Percentiles rank a stretch among this genome's conserved stretches.
These are phyloP conservation scores for Kodamaea sp. DNA, from an alignment of 1,139 yeast genomes.

Conservation along the genomic window DNA sequence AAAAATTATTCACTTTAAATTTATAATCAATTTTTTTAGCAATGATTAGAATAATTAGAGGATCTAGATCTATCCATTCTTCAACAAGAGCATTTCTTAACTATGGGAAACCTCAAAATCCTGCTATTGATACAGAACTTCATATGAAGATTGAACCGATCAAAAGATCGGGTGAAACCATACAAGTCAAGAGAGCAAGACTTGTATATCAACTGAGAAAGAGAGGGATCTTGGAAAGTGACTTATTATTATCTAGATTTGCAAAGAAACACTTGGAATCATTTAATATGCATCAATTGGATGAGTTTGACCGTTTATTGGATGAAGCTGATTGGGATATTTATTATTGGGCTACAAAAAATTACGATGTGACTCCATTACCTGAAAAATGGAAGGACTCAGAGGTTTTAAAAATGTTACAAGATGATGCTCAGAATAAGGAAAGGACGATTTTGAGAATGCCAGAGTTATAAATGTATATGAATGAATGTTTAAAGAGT, in stretches of 20 bases:
- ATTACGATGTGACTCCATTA: constrained; percentile 73
- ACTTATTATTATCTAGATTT: constrained; percentile 76
- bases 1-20: not conserved
- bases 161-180: constrained; percentile 68
- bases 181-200: constrained; percentile 78
- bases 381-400: constrained; percentile 83
- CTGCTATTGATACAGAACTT: constrained; percentile 28
- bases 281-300: constrained; percentile 65
- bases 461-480: constrained; percentile 51
- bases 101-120: constrained; percentile 46
- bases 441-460: constrained; percentile 75
- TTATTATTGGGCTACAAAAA: constrained; percentile 93
- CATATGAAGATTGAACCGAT: constrained; percentile 68
- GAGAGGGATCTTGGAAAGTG: constrained; percentile 94
- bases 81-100: constrained; percentile 22
- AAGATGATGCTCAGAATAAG: constrained; percentile 70
- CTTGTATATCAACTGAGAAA: constrained; percentile 88
- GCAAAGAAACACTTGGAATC: constrained; percentile 67
- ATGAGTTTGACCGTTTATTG: constrained; percentile 79
- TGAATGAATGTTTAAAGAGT: no score
- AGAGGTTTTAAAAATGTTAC: constrained; percentile 59
- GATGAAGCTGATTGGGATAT: constrained; percentile 99
- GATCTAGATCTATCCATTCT: constrained; percentile 7
- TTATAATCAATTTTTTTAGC: not conserved
- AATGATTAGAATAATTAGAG: not conserved